Percentiles rank a stretch among this genome's conserved stretches.
Evolutionary conservation across 352 stramenopile species (phyloP).

Genomic region (Phytophthora hybrid): DNA sequence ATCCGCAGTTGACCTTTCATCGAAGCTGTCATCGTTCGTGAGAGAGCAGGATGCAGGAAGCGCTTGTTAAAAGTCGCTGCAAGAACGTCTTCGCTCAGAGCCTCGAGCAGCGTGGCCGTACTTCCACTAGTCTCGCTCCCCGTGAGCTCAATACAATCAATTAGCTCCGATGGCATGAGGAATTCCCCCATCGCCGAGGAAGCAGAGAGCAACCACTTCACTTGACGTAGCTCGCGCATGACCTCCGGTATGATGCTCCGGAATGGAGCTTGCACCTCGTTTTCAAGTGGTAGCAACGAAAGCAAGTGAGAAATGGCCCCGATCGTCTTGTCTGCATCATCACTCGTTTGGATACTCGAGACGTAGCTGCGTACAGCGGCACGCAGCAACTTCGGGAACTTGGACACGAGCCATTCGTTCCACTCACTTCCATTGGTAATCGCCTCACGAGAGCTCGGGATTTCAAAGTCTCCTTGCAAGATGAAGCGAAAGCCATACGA

Average conservation of each 20-base stretch:
- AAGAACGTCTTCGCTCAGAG: slow-evolving; percentile 36
- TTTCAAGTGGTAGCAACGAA: slow-evolving; percentile 70
- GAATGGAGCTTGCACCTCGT: slow-evolving; percentile 80
- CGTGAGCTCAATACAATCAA: slow-evolving; percentile 48
- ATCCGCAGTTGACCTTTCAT: slow-evolving; percentile 73
- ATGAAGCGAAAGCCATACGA: slow-evolving; percentile 90
- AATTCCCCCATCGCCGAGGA: slow-evolving; percentile 17
- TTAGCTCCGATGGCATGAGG: slow-evolving; percentile 46
- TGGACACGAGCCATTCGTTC: slow-evolving; percentile 90
- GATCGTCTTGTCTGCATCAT: slow-evolving; percentile 13
- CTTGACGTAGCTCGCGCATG: slow-evolving; percentile 61
- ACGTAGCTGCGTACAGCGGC: slow-evolving; percentile 41
- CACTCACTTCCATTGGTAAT: slow-evolving; percentile 86
- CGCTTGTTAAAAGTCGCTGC: slow-evolving; percentile 57
- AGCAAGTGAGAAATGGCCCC: slow-evolving; percentile 47
- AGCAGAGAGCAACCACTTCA: slow-evolving; percentile 54
- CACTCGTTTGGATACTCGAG: slow-evolving; percentile 8
- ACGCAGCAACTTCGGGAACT: slow-evolving; percentile 66
- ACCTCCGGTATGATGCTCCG: slow-evolving; percentile 62
- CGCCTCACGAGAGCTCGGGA: slow-evolving; percentile 86
- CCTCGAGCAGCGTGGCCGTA: slow-evolving; percentile 23
- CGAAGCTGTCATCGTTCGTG: slow-evolving; percentile 42
- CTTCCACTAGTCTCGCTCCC: slow-evolving; percentile 23
- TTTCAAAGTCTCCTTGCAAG: slow-evolving; percentile 87
- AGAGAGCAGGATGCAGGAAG: slow-evolving; percentile 55